These are phyloP conservation scores for Monoraphidium neglectum DNA, from an alignment of 139 green algal species.

Conservation along the genomic window DNA sequence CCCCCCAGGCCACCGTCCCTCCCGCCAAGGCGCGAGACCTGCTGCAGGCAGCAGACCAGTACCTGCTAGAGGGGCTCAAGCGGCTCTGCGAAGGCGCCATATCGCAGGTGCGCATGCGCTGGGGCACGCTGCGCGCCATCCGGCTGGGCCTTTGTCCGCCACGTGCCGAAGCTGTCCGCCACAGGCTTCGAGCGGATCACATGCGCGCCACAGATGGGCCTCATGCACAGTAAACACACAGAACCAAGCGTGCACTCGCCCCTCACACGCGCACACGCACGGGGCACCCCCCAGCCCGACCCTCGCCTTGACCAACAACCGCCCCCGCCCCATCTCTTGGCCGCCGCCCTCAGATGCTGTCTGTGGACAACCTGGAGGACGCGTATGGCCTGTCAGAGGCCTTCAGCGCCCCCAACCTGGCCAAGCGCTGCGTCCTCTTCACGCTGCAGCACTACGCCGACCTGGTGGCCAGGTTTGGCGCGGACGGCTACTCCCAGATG, in stretches of 20 bases:
- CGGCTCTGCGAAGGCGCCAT: constrained; percentile 89
- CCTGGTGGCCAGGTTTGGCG: constrained; percentile 33
- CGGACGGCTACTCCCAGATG: constrained; percentile 32
- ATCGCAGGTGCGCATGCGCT: constrained; percentile 34
- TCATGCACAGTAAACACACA: no score
- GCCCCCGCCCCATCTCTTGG: no score
- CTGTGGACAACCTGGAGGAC: constrained; percentile 75
- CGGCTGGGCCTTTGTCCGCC: no score
- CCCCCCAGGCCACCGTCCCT: no score
- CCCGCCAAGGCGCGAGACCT: neutral
- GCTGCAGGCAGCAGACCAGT: constrained; percentile 78
- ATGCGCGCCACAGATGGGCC: no score
- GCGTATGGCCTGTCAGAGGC: constrained; percentile 85
- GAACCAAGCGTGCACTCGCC: no score
- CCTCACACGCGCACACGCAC: no score
- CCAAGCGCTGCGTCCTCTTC: constrained; percentile 85
- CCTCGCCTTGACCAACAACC: no score
- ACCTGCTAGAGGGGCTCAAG: constrained; percentile 96
- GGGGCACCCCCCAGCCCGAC: no score
- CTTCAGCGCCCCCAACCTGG: constrained; percentile 82
- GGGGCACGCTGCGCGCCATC: neutral
- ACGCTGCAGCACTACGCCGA: constrained; percentile 81
- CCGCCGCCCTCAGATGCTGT: constrained; percentile 56
- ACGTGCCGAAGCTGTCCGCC: no score
- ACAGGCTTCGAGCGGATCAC: no score